A percentile compares a stretch with the other conserved stretches of the same genome.
phyloP scores from a whole-genome alignment of 108 stramenopile species.

The Parietichytrium sp. region DNA sequence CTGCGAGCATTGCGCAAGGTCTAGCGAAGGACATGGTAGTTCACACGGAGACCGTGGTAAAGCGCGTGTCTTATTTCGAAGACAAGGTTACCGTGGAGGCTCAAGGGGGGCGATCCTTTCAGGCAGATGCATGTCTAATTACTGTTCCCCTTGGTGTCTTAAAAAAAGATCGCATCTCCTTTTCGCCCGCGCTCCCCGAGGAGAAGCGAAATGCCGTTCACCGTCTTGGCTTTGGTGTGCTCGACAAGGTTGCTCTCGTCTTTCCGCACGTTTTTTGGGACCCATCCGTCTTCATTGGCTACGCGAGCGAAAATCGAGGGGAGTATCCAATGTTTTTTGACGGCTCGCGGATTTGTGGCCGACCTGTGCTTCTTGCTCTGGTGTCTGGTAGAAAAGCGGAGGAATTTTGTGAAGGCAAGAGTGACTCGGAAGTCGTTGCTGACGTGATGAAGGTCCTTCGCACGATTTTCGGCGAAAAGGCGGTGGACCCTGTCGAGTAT shows the following conservation, averaged over 20 bases:
- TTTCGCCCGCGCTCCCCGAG: constrained; percentile 68
- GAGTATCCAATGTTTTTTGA: constrained; percentile 47
- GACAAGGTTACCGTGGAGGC: too few species aligned
- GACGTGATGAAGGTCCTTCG: constrained; percentile 43
- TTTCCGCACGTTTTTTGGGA: constrained; percentile 50
- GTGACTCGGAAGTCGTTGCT: constrained; percentile 34
- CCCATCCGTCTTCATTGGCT: constrained; percentile 45
- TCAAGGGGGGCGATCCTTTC: background rate
- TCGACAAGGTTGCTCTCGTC: constrained; percentile 50
- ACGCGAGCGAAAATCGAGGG: constrained; percentile 46
- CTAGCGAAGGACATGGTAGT: background rate
- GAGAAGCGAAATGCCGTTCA: constrained; percentile 71
- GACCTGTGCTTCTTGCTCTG: constrained; percentile 50
- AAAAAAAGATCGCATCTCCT: constrained; percentile 65
- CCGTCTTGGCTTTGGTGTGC: constrained; percentile 69
- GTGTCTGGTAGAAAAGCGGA: constrained; percentile 47
- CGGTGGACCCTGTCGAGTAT: constrained; percentile 38
- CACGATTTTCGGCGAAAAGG: constrained; percentile 17
- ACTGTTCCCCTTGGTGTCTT: constrained; percentile 81
- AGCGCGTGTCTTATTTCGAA: background rate
- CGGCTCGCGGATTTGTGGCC: constrained; percentile 37
- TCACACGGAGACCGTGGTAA: background rate
- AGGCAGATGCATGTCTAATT: constrained; percentile 53
- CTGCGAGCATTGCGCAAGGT: background rate
- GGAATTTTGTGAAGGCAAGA: constrained; percentile 41